A percentile compares a stretch with the other conserved stretches of the same genome.
Evolutionary conservation across 2,329 filamentous ascomycete genomes (phyloP).

Genomic region (Scedosporium minutisporum): DNA sequence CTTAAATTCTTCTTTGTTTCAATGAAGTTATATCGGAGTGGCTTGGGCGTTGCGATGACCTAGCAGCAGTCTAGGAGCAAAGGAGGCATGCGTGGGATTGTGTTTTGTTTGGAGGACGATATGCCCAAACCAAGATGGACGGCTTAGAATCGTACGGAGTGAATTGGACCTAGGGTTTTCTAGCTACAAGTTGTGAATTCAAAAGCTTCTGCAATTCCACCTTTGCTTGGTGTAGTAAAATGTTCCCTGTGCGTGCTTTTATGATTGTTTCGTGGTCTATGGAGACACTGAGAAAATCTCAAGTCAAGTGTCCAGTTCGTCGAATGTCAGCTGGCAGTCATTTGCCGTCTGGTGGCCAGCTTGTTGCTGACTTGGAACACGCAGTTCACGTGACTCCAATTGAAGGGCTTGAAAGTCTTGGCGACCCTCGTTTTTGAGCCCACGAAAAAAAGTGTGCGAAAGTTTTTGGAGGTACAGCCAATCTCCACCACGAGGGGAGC

Average conservation of each 20-base stretch:
- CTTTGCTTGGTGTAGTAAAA: no score
- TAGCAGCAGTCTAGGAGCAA: neutral
- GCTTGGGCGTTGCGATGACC: neutral
- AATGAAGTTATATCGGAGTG: neutral
- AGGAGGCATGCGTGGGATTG: neutral
- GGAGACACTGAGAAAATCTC: no score
- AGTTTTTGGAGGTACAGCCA: slow-evolving; percentile 2
- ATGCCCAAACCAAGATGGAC: neutral
- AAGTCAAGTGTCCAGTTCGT: no score
- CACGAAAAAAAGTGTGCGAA: slow-evolving; percentile 7
- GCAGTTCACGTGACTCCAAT: neutral
- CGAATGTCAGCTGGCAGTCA: neutral
- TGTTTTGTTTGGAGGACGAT: neutral
- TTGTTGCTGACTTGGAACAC: neutral
- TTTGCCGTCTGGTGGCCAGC: neutral
- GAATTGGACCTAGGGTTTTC: neutral
- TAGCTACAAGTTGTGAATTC: neutral
- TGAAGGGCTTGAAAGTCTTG: slow-evolving; percentile 7
- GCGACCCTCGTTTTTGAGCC: slow-evolving; percentile 1
- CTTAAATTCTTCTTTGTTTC: neutral
- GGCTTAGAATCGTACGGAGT: neutral
- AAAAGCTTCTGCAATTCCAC: neutral
- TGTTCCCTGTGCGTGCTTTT: no score
- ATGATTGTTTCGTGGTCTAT: no score
- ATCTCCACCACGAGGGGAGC: neutral